phyloP scores from a whole-genome alignment of 1,284 basidiomycete species.

The Trametes pubescens region DNA sequence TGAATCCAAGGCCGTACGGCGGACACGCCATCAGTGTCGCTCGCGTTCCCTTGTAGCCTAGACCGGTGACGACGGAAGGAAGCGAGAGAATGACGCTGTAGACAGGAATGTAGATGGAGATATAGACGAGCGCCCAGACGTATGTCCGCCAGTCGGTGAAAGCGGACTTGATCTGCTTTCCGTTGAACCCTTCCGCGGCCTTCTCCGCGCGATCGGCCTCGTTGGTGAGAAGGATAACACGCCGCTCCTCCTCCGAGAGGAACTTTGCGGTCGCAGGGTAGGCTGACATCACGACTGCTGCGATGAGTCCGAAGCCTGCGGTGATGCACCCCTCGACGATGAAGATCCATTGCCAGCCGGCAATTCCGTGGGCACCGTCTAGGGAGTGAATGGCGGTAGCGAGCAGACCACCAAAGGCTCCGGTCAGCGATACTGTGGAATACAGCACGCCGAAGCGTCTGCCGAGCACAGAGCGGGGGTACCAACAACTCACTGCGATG shows the following conservation, averaged over 20 bases:
- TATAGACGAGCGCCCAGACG: constrained; percentile 72
- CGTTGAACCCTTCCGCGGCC: constrained; percentile 41
- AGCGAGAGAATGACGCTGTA: constrained; percentile 43
- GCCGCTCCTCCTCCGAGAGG: constrained; percentile 44
- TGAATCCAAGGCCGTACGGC: constrained; percentile 41
- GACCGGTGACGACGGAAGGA: constrained; percentile 46
- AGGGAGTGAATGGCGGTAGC: constrained; percentile 44
- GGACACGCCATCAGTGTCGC: constrained; percentile 46
- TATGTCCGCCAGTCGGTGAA: constrained; percentile 53
- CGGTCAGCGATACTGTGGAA: constrained; percentile 62
- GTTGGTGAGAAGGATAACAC: constrained; percentile 47
- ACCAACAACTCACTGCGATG: constrained; percentile 45
- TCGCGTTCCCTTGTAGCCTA: constrained; percentile 43
- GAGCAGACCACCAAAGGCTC: constrained; percentile 71
- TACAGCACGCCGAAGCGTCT: constrained; percentile 56
- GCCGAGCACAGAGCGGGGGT: constrained; percentile 39
- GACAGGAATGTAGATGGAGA: constrained; percentile 47
- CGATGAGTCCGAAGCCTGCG: constrained; percentile 47
- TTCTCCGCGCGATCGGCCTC: constrained; percentile 43
- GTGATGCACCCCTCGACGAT: constrained; percentile 61
- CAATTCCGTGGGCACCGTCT: constrained; percentile 42
- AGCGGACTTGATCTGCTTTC: constrained; percentile 41
- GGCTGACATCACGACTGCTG: constrained; percentile 51
- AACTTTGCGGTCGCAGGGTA: constrained; percentile 48
- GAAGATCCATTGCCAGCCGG: constrained; percentile 65